phyloP scores from a whole-genome alignment of 2,329 filamentous ascomycete genomes.

The Furcasterigmium furcatum region DNA sequence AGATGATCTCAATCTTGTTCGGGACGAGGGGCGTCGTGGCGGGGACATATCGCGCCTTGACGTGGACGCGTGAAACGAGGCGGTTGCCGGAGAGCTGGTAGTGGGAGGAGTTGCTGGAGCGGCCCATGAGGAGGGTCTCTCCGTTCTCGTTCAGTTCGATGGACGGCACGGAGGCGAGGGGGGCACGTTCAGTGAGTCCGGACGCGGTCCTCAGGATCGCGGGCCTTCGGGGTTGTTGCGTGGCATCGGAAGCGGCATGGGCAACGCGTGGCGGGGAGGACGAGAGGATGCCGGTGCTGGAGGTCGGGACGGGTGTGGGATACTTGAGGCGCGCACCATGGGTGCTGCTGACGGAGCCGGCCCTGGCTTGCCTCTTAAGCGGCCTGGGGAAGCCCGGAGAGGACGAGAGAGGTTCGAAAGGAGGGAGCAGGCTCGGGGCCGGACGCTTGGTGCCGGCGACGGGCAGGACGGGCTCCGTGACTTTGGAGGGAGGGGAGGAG shows the following conservation, averaged over 20 bases:
- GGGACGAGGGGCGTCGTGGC: conserved; percentile 64
- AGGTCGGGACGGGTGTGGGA: conserved; percentile 91
- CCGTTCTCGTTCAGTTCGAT: conserved; percentile 79
- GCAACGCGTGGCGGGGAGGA: conserved; percentile 69
- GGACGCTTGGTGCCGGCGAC: conserved; percentile 54
- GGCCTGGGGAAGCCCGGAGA: conserved; percentile 70
- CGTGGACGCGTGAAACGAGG: conserved; percentile 88
- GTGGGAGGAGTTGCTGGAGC: conserved; percentile 93
- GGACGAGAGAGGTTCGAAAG: conserved; percentile 78
- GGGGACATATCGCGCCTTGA: conserved; percentile 80
- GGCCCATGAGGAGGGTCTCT: conserved; percentile 80
- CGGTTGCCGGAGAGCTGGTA: conserved; percentile 92
- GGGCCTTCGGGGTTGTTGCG: conserved; percentile 28
- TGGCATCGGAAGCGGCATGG: conserved; percentile 12
- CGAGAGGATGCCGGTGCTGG: conserved; percentile 85
- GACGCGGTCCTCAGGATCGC: conserved; percentile 35
- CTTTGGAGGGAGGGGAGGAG: conserved; percentile 32
- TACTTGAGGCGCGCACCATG: conserved; percentile 63
- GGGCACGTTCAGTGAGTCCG: conserved; percentile 73
- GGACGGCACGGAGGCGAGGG: conserved; percentile 78
- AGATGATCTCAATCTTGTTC: conserved; percentile 82
- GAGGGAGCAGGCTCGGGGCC: conserved; percentile 67
- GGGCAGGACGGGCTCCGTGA: conserved; percentile 29
- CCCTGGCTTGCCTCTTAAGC: conserved; percentile 61
- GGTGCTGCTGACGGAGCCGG: conserved; percentile 29